phyloP scores from a whole-genome alignment of 352 stramenopile species.

The Phytophthora citricola region DNA sequence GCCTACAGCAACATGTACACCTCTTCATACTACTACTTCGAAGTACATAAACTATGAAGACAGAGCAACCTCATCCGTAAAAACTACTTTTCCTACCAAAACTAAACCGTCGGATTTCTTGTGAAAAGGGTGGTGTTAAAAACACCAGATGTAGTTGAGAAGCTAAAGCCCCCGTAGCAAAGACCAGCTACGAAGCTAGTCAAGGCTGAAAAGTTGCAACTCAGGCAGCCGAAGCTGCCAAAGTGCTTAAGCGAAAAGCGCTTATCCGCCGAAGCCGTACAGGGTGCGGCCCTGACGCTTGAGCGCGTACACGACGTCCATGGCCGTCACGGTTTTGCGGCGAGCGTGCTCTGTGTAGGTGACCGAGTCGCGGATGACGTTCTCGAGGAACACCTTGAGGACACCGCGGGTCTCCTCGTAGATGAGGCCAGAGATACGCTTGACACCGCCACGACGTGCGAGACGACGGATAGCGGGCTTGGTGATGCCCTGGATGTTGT shows the following conservation, averaged over 20 bases:
- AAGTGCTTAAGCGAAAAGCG: constrained; percentile 22
- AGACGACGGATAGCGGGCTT: constrained; percentile 98
- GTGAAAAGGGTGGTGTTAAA: constrained; percentile 51
- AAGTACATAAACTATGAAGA: no score
- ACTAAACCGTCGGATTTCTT: constrained; percentile 14
- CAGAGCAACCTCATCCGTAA: no score
- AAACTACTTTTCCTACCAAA: no score
- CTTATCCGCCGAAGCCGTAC: constrained; percentile 93
- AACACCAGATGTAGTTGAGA: constrained; percentile 43
- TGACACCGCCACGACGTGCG: constrained; percentile 97
- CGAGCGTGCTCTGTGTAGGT: constrained; percentile 97
- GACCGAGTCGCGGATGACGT: constrained; percentile 96
- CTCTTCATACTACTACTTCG: no score
- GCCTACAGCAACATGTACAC: no score
- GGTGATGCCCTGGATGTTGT: constrained; percentile 94
- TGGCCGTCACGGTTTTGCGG: constrained; percentile 97
- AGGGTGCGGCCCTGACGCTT: constrained; percentile 97
- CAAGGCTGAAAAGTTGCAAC: constrained; percentile 3
- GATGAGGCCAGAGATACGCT: constrained; percentile 98
- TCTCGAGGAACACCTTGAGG: constrained; percentile 99
- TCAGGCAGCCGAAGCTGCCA: constrained; percentile 81
- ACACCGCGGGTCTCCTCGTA: constrained; percentile 99
- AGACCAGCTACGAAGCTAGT: background rate
- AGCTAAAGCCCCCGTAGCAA: constrained; percentile 9
- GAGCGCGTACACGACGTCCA: constrained; percentile 98